Base-by-base conservation (phyloP, 495 filamentous ascomycete species). In the Penicillium chermesinum region DNA sequence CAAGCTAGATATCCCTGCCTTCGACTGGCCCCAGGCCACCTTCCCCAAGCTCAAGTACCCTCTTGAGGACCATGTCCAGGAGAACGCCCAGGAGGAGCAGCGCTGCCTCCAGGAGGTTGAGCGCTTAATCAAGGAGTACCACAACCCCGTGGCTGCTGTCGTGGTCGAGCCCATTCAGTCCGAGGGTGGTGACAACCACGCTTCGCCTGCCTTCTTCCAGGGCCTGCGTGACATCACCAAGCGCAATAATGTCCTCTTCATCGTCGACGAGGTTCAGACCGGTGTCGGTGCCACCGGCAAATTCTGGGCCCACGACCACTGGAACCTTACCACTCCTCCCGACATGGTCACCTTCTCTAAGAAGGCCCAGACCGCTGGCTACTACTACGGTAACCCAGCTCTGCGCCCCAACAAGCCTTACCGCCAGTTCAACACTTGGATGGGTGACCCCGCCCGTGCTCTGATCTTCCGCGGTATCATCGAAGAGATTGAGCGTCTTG, bases 231-330 rank as follows among this genome's bases (percentile, higher is more conserved):
- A 81, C 2, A 70, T 97, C 49, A 96, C 93, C 36, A 83, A 83
- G 71, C 87, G 85, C 63, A 85, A 90, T 72, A 79, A 84, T 55
- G 79, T 96, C 17, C 81, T 98, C 40, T 79, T 98, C 61, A 98
- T 98, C 64, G 91, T 98, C 49, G 93, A 98, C 68, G 93, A 98
- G 66, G 94, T 98, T 21, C 93, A 98, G 73, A 98, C 93, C 13
- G 93, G 93, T 66, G 86, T 98, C 30, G 93, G 93, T 54, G 72
- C 72, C 21, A 98, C 93, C 1, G 93, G 93, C 48, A 90, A 87
- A 65, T 97, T 97, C 83, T 98, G 93, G 93, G 93, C 94, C 1
- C 93, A 98, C 73, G 94, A 97, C 52, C 93, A 97, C 80, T 98
- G 93, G 93, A 74, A 86, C 66, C 76, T 97, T 41, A 58, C 73